These are phyloP conservation scores for Penicillium subrubescens DNA, from an alignment of 495 filamentous ascomycete genomes.

Conservation along the genomic window DNA sequence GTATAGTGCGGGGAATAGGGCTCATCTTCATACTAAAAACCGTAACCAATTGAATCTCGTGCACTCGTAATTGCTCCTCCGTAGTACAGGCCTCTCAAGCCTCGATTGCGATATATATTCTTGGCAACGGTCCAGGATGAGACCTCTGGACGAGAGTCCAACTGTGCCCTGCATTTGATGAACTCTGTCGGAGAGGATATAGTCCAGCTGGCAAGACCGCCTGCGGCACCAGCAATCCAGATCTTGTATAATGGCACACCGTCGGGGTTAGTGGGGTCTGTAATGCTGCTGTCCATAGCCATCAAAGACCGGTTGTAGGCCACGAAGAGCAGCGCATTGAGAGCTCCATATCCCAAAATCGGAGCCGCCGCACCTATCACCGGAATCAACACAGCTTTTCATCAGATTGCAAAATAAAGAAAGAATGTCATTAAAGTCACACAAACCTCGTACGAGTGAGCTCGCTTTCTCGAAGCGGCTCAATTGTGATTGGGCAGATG, in stretches of 20 bases:
- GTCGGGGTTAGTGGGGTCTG: conserved; percentile 42
- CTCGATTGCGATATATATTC: conserved; percentile 60
- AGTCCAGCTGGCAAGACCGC: conserved; percentile 78
- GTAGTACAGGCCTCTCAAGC: conserved; percentile 71
- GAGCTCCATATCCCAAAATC: conserved; percentile 81
- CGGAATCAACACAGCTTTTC: not conserved
- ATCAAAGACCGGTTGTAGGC: conserved; percentile 77
- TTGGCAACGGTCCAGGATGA: conserved; percentile 63
- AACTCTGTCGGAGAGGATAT: conserved; percentile 84
- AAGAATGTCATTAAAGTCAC: not conserved
- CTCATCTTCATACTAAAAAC: conserved; percentile 71
- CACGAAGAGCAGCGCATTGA: conserved; percentile 86
- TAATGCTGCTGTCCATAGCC: conserved; percentile 50
- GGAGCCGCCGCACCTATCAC: conserved; percentile 71
- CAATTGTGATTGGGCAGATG: conserved; percentile 24
- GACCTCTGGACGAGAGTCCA: conserved; percentile 43
- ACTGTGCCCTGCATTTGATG: conserved; percentile 82
- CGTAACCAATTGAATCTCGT: conserved; percentile 84
- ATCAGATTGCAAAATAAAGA: not conserved
- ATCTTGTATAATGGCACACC: conserved; percentile 48
- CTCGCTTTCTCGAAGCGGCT: conserved; percentile 47
- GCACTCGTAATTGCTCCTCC: conserved; percentile 78
- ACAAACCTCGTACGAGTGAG: conserved; percentile 51
- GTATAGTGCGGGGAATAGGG: conserved; percentile 4
- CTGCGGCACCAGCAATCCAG: conserved; percentile 74